Evolutionary conservation across 495 filamentous ascomycete species (phyloP).

Genomic region (Talaromyces stipitatus): DNA sequence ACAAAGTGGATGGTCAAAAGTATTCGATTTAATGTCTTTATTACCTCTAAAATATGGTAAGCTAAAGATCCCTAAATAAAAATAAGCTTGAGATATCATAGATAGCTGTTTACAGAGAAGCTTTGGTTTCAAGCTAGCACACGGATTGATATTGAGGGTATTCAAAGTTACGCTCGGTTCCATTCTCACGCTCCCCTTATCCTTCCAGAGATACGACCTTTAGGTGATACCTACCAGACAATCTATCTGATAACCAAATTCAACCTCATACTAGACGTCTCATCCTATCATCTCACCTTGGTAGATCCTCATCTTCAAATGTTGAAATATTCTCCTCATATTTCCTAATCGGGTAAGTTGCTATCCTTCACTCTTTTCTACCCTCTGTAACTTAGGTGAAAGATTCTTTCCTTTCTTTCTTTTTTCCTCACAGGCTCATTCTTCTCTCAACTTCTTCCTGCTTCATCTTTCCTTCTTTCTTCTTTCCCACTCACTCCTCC

Average conservation of each 20-base stretch:
- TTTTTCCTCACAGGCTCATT: neutral
- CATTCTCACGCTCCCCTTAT: too few species aligned
- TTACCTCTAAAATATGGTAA: constrained; percentile 33
- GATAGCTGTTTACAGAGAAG: constrained; percentile 37
- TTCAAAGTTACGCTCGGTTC: constrained; percentile 17
- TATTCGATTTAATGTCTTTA: constrained; percentile 45
- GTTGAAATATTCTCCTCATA: too few species aligned
- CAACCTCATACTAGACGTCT: too few species aligned
- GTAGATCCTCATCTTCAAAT: too few species aligned
- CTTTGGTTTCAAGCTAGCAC: constrained; percentile 47
- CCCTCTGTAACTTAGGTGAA: neutral
- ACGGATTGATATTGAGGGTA: constrained; percentile 41
- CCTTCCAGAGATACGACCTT: too few species aligned
- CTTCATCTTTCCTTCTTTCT: neutral
- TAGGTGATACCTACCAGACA: too few species aligned
- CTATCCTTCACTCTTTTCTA: neutral
- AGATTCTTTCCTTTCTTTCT: neutral
- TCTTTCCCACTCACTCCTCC: neutral
- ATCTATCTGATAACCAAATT: too few species aligned
- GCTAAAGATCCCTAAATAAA: constrained; percentile 38
- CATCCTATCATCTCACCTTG: too few species aligned
- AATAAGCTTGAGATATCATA: constrained; percentile 39
- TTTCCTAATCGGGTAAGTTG: neutral
- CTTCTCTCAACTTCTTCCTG: neutral
- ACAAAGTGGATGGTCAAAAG: constrained; percentile 40